Evolutionary conservation across 2,329 filamentous ascomycete species (phyloP), one percentile per base, ranked within the genome.

Genomic region (Arthroderma sp.): DNA sequence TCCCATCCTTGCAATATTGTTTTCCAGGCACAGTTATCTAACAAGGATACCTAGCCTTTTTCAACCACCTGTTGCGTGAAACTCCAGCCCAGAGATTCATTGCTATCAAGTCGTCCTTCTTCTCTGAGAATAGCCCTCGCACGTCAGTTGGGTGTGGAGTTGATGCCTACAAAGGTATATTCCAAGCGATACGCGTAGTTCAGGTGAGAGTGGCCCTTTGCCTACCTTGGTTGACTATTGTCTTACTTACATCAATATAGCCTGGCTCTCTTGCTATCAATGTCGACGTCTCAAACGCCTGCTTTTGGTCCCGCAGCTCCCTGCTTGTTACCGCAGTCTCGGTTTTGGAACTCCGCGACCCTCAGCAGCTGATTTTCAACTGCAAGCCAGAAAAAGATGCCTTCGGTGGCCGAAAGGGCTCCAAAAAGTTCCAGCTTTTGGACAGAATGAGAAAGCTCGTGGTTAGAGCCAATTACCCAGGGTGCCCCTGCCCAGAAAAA

Each of bases 11-110:
- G 17, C 38, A 17, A 35, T 55, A 17, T 8, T 23, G 17, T 23
- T 35, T n/a, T n/a, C n/a, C n/a, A 58, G 19, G 0, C 15, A 8
- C n/a, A 53, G 17, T 9, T 31, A n/a, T 23, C 49, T 60, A 56
- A 60, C 51, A 33, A 13, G 13, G 62, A 25, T 47, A 51, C 38
- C 35, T 52, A 81, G 79, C 87, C 68, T 96, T 96, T 66, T 76
- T 96, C 3, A 93, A 98, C 62, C 93, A 98, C 67, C 76, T 91
- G 6, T 77, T 98, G 57, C 87, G 93, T 3, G 83, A 95, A 69
- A 78, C 75, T n/a, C 89, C 93, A 0, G 85, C 84, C 0, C 74
- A 82, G 64, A 73, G 77, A 1, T 82, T 88, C 65, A 76, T 85
- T 0, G 72, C 82, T 0, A 86, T 96, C 70, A 91, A 89, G 70